phyloP scores from a whole-genome alignment of 306 rosid species.

The Carpinus viminea region DNA sequence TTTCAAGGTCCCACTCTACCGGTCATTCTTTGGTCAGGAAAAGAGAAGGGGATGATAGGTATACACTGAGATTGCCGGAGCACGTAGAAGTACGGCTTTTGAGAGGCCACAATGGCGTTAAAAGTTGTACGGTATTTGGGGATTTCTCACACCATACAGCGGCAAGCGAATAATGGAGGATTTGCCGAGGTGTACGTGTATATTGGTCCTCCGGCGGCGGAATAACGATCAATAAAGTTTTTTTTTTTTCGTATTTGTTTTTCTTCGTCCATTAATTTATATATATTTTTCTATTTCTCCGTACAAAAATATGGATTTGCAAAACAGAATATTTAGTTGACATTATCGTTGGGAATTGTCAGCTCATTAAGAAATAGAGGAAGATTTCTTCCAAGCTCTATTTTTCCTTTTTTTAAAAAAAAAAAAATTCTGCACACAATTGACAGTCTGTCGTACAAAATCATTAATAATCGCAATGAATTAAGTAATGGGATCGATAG shows the following conservation, averaged over 20 bases:
- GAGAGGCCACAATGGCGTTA: constrained; percentile 43
- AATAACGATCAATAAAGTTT: constrained; percentile 7
- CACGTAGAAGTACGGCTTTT: constrained; percentile 34
- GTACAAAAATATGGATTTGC: not conserved
- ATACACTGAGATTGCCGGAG: constrained; percentile 56
- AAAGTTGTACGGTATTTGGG: constrained; percentile 47
- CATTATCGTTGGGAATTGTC: not conserved
- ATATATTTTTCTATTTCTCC: not conserved
- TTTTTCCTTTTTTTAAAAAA: not conserved
- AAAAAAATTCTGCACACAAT: not conserved
- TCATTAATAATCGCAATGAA: not conserved
- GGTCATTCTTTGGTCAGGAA: constrained; percentile 65
- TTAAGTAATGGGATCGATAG: not conserved
- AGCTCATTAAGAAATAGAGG: not conserved
- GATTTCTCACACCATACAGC: constrained; percentile 35
- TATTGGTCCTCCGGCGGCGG: not conserved
- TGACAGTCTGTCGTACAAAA: not conserved
- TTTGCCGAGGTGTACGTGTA: constrained; percentile 33
- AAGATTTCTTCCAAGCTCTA: not conserved
- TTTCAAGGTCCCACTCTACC: constrained; percentile 62
- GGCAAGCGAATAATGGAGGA: constrained; percentile 33
- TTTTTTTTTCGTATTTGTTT: not conserved
- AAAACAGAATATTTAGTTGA: not conserved
- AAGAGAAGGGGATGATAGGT: constrained; percentile 37
- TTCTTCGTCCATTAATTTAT: not conserved